A percentile compares a stretch with the other conserved stretches of the same genome.
These are phyloP conservation scores for Heliamphora exappendiculata DNA, from an alignment of 148 eudicot species.

Conservation along the genomic window DNA sequence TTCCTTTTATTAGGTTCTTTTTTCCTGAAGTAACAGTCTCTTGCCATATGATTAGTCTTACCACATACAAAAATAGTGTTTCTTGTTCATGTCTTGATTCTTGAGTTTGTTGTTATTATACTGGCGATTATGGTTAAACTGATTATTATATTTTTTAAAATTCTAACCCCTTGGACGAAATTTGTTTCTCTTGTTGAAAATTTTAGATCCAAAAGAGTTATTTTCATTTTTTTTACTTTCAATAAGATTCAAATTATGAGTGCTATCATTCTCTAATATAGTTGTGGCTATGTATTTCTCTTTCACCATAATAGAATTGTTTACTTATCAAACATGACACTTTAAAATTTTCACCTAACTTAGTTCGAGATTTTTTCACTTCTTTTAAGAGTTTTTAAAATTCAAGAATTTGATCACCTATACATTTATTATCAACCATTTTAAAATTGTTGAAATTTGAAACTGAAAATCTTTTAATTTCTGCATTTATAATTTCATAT, in stretches of 20 bases:
- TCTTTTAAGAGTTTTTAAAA: not conserved
- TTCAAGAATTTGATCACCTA: slow-evolving; percentile 1
- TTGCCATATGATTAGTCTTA: not conserved
- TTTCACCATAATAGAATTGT: not conserved
- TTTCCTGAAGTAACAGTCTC: not conserved
- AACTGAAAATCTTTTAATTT: not conserved
- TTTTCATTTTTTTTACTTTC: not conserved
- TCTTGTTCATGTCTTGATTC: not conserved
- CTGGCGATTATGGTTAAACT: not conserved
- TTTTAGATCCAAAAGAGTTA: too few relatives aligned
- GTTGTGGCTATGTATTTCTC: not conserved
- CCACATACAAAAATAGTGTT: not conserved
- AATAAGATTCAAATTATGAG: not conserved
- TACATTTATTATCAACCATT: not conserved
- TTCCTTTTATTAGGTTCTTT: too few relatives aligned
- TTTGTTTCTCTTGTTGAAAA: not conserved
- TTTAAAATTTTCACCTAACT: not conserved
- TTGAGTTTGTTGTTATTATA: too few relatives aligned
- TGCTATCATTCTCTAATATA: not conserved
- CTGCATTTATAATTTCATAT: not conserved
- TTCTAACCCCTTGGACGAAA: not conserved
- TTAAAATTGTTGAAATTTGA: not conserved
- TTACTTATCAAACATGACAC: not conserved
- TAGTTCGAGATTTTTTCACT: not conserved
- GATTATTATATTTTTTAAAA: not conserved